A percentile compares a stretch with the other conserved stretches of the same genome.
Evolutionary conservation across 2,329 filamentous ascomycete species (phyloP).

Genomic region (Trichoderma gracile): DNA sequence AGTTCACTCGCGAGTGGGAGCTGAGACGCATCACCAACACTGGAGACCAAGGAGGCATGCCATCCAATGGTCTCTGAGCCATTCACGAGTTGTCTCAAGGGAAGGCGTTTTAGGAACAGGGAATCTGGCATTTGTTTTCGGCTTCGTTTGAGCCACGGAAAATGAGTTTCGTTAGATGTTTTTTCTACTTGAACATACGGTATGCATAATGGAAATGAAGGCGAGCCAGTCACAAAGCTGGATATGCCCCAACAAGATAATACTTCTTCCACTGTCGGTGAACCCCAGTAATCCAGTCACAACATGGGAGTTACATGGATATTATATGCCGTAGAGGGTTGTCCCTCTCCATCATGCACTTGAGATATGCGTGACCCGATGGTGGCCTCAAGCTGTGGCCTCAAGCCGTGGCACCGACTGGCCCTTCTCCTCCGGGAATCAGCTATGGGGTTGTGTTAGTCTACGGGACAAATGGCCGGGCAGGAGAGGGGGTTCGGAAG

Average conservation of each 20-base stretch:
- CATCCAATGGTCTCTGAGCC: constrained; percentile 38
- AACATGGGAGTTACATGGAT: neutral
- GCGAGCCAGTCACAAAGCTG: neutral
- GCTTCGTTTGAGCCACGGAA: constrained; percentile 13
- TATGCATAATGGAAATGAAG: constrained; percentile 1
- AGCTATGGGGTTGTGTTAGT: constrained; percentile 51
- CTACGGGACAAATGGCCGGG: no score
- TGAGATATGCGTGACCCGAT: neutral
- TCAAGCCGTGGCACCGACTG: constrained; percentile 42
- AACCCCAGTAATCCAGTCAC: neutral
- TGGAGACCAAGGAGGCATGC: constrained; percentile 55
- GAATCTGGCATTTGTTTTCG: constrained; percentile 24
- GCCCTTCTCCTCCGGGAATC: constrained; percentile 77
- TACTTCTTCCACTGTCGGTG: neutral
- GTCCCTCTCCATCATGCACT: constrained; percentile 18
- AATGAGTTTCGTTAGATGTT: constrained; percentile 2
- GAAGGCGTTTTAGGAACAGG: constrained; percentile 32
- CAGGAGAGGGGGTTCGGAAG: neutral
- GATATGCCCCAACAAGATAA: neutral
- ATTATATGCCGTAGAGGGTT: neutral
- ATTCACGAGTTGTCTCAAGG: constrained; percentile 18
- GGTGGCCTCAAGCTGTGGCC: constrained; percentile 31
- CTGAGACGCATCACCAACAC: constrained; percentile 79
- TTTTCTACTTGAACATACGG: neutral
- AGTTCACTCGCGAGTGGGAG: constrained; percentile 92